A percentile compares a stretch with the other conserved stretches of the same genome.
phyloP scores from a whole-genome alignment of 2,329 filamentous ascomycete species.

The Hortaea werneckii region DNA sequence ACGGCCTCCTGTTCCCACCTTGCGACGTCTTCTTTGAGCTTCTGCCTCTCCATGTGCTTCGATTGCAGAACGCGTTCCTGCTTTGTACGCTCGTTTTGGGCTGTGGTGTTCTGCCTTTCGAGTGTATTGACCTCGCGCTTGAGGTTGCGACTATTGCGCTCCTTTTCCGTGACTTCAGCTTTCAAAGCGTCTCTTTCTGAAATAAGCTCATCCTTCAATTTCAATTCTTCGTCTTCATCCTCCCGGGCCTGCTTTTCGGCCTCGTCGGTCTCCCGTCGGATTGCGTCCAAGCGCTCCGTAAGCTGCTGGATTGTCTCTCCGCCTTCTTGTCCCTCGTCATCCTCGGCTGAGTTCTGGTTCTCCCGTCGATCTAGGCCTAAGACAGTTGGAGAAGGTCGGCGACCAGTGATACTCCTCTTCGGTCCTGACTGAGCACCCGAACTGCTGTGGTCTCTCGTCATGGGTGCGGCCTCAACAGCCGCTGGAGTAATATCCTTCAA shows the following conservation, averaged over 20 bases:
- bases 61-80: conserved; percentile 64
- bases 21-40: conserved; percentile 58
- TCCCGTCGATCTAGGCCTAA: conserved; percentile 14
- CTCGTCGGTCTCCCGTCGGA: conserved; percentile 77
- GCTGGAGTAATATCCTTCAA: conserved; percentile 47
- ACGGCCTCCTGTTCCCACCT: conserved; percentile 58
- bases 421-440: conserved; percentile 32
- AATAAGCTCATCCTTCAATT: conserved; percentile 43
- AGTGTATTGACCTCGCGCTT: conserved; percentile 70
- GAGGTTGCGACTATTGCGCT: conserved; percentile 76
- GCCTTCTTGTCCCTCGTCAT: conserved; percentile 42
- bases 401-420: conserved; percentile 59
- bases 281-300: conserved; percentile 67
- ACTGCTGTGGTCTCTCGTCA: conserved; percentile 56
- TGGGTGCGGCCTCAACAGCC: conserved; percentile 50
- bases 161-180: conserved; percentile 74
- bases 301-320: conserved; percentile 65
- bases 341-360: conserved; percentile 26
- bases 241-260: conserved; percentile 58
- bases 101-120: conserved; percentile 70
- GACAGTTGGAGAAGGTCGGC: conserved; percentile 57
- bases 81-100: conserved; percentile 67
- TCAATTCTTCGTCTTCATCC: conserved; percentile 43
- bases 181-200: conserved; percentile 71
- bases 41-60: conserved; percentile 57